Percentiles rank a stretch among this genome's conserved stretches.
Conservation (phyloP, 2,329 filamentous ascomycete species). For the Aspergillus terreus region DNA sequence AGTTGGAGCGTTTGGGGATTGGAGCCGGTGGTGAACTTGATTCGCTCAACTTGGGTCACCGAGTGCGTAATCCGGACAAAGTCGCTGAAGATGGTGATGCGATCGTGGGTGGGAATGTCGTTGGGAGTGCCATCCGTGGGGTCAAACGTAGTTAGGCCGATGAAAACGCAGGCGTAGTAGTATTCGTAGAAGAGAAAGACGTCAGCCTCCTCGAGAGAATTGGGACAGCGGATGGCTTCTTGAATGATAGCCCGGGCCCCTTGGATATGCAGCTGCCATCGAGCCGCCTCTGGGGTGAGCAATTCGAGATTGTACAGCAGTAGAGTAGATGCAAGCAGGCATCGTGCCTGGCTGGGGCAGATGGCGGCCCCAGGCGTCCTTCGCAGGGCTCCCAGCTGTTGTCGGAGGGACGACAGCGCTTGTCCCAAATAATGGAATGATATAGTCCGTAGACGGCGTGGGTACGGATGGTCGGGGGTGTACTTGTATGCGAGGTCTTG, state of each 20-base stretch:
- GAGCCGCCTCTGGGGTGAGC: slow-evolving; percentile 14
- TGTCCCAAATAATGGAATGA: slow-evolving; percentile 11
- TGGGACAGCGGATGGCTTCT: background rate
- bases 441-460: slow-evolving; percentile 4
- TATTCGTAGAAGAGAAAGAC: slow-evolving; percentile 24
- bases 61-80: slow-evolving; percentile 22
- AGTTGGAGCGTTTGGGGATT: background rate
- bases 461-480: slow-evolving; percentile 4
- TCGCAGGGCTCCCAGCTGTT: slow-evolving; percentile 8
- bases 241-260: slow-evolving; percentile 21
- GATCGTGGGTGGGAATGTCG: slow-evolving; percentile 12
- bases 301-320: slow-evolving; percentile 26
- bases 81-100: slow-evolving; percentile 19
- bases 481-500: slow-evolving; percentile 19
- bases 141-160: slow-evolving; percentile 22
- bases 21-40: slow-evolving; percentile 5
- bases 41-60: slow-evolving; percentile 19
- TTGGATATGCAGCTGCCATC: slow-evolving; percentile 24
- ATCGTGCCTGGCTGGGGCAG: slow-evolving; percentile 2
- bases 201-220: slow-evolving; percentile 7
- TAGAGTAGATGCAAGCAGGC: slow-evolving; percentile 20
- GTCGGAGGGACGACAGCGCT: slow-evolving; percentile 10
- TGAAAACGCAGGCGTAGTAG: slow-evolving; percentile 25
- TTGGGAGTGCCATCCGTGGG: slow-evolving; percentile 9
- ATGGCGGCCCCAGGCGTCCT: background rate